Evolutionary conservation across 768 basidiomycete genomes (phyloP).

Genomic region (Serendipita vermifera): DNA sequence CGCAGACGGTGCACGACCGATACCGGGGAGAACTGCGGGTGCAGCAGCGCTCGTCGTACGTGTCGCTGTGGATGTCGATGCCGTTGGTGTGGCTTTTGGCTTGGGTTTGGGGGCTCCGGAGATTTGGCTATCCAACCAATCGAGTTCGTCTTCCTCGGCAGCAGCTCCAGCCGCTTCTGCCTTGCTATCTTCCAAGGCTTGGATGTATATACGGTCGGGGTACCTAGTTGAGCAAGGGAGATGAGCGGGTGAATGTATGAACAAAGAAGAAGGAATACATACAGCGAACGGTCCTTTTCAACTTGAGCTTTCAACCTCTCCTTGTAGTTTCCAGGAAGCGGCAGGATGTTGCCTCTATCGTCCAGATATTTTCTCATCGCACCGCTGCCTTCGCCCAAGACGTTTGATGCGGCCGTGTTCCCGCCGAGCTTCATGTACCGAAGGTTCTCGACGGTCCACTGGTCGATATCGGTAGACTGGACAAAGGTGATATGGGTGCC

Average conservation of each 20-base stretch:
- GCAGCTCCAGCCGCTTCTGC: conserved; percentile 24
- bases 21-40: conserved; percentile 40
- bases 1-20: conserved; percentile 40
- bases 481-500: conserved; percentile 98
- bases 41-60: conserved; percentile 27
- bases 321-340: conserved; percentile 41
- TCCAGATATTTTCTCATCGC: not conserved
- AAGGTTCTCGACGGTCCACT: conserved; percentile 81
- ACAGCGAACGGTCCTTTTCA: conserved; percentile 62
- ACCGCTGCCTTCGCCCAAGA: not conserved
- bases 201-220: conserved; percentile 65
- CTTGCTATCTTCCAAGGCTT: conserved; percentile 49
- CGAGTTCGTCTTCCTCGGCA: conserved; percentile 51
- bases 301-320: conserved; percentile 76
- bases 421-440: conserved; percentile 96
- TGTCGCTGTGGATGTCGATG: conserved; percentile 22
- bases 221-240: conserved; percentile 44
- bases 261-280: conserved; percentile 21
- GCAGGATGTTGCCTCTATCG: not conserved
- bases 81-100: conserved; percentile 34
- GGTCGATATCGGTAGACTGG: conserved; percentile 90
- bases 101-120: conserved; percentile 46
- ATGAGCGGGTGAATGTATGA: conserved; percentile 2
- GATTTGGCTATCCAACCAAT: conserved; percentile 30
- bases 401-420: conserved; percentile 54